Conservation (phyloP, 495 filamentous ascomycete genomes). For the Neurospora pannonica region DNA sequence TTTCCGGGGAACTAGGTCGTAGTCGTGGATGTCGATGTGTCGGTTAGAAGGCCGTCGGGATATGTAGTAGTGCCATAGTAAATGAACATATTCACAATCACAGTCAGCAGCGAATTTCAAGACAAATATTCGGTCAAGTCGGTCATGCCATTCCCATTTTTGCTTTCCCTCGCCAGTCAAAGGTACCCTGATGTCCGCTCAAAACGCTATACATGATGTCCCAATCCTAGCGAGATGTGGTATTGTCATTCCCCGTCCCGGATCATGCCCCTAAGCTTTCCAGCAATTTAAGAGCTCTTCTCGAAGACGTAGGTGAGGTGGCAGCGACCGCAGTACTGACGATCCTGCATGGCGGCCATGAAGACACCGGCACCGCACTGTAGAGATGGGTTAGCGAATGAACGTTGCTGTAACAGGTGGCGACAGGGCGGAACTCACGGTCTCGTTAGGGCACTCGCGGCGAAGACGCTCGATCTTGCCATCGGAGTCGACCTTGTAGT, state of each 20-base stretch:
- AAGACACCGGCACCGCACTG: constrained; percentile 99
- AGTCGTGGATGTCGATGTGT: neutral
- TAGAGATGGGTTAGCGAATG: constrained; percentile 19
- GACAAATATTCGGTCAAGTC: neutral
- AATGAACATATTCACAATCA: neutral
- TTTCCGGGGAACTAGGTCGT: constrained; percentile 33
- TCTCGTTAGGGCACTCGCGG: constrained; percentile 87
- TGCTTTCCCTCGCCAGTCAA: constrained; percentile 28
- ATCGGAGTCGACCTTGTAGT: constrained; percentile 99
- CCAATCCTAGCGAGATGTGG: constrained; percentile 20
- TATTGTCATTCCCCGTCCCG: constrained; percentile 11
- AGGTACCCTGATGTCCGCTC: constrained; percentile 20
- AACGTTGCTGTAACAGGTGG: too few relatives aligned
- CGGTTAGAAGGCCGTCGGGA: neutral
- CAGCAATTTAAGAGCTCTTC: constrained; percentile 39
- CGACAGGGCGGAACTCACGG: constrained; percentile 47
- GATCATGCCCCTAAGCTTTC: constrained; percentile 5
- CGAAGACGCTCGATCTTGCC: constrained; percentile 99
- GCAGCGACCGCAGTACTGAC: constrained; percentile 98
- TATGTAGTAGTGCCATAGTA: neutral
- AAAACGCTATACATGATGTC: constrained; percentile 25
- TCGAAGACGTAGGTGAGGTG: constrained; percentile 99
- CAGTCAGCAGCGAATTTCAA: neutral
- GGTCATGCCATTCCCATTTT: constrained; percentile 19
- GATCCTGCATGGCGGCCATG: constrained; percentile 99